phyloP scores from a whole-genome alignment of 2,329 filamentous ascomycete species.

The Alternaria postmessia region DNA sequence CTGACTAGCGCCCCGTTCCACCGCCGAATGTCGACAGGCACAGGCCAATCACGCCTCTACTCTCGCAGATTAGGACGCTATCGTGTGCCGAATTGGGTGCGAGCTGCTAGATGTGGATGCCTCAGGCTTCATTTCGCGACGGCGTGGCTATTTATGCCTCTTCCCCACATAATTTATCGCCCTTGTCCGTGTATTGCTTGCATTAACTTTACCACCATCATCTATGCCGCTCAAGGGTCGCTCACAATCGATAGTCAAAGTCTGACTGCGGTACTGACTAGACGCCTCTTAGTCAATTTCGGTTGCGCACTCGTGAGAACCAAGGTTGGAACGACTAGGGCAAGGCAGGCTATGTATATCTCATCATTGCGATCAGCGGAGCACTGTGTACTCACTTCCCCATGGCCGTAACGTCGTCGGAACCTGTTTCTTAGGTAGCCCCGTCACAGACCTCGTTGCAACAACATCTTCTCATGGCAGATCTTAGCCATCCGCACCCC shows the following conservation, averaged over 20 bases:
- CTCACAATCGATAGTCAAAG: neutral
- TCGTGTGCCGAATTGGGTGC: neutral
- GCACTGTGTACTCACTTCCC: no score
- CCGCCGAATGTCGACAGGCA: neutral
- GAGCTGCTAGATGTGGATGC: conserved; percentile 1
- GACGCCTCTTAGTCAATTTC: neutral
- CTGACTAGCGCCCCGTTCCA: conserved; percentile 6
- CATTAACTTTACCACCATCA: neutral
- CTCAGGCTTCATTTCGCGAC: neutral
- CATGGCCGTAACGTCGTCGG: no score
- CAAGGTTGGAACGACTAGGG: neutral
- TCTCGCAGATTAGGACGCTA: neutral
- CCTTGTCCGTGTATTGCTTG: neutral
- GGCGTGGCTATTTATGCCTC: conserved; percentile 1
- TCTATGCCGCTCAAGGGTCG: neutral
- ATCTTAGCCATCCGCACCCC: no score
- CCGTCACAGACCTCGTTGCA: no score
- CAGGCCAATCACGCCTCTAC: conserved; percentile 6
- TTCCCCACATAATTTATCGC: neutral
- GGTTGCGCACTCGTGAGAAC: neutral
- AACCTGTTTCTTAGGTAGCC: no score
- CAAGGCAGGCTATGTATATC: neutral
- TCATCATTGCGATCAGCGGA: no score
- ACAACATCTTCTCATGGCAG: no score
- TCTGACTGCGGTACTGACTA: neutral